Evolutionary conservation across 768 basidiomycete species (phyloP).

Genomic region (Tulasnella sp.): DNA sequence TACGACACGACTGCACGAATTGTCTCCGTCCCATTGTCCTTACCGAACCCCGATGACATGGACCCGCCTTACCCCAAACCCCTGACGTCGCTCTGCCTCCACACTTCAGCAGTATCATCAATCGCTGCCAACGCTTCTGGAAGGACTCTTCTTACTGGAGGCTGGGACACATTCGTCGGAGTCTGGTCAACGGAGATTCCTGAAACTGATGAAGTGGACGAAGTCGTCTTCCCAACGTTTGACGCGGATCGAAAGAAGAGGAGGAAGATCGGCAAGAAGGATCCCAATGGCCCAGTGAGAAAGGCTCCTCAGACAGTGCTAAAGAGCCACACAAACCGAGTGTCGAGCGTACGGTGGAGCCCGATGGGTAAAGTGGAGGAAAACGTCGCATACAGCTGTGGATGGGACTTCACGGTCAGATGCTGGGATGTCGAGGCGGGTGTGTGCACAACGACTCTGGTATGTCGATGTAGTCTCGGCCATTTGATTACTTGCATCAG

Average conservation of each 20-base stretch:
- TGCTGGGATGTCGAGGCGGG: slow-evolving; percentile 80
- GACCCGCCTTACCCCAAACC: slow-evolving; percentile 34
- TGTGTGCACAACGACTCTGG: slow-evolving; percentile 60
- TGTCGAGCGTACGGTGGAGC: slow-evolving; percentile 63
- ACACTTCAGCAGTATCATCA: slow-evolving; percentile 72
- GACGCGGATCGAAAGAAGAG: slow-evolving; percentile 54
- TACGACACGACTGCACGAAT: slow-evolving; percentile 71
- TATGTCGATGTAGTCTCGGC: slow-evolving; percentile 27
- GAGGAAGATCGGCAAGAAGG: slow-evolving; percentile 42
- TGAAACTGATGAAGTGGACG: slow-evolving; percentile 52
- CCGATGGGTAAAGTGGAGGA: slow-evolving; percentile 21
- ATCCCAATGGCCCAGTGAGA: slow-evolving; percentile 41
- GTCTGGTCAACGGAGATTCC: slow-evolving; percentile 68
- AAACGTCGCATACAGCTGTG: slow-evolving; percentile 59
- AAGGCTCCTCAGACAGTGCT: slow-evolving; percentile 61
- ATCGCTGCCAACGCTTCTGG: slow-evolving; percentile 50
- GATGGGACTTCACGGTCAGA: slow-evolving; percentile 85
- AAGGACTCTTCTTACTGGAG: slow-evolving; percentile 65
- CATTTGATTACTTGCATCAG: not conserved
- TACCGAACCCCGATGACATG: slow-evolving; percentile 23
- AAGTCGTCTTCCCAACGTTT: slow-evolving; percentile 34
- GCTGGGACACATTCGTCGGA: slow-evolving; percentile 83
- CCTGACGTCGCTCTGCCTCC: slow-evolving; percentile 71
- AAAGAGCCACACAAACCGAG: slow-evolving; percentile 73
- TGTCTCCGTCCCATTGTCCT: slow-evolving; percentile 30